Conservation (phyloP, 2,329 filamentous ascomycete species). For the Xylaria polymorpha region DNA sequence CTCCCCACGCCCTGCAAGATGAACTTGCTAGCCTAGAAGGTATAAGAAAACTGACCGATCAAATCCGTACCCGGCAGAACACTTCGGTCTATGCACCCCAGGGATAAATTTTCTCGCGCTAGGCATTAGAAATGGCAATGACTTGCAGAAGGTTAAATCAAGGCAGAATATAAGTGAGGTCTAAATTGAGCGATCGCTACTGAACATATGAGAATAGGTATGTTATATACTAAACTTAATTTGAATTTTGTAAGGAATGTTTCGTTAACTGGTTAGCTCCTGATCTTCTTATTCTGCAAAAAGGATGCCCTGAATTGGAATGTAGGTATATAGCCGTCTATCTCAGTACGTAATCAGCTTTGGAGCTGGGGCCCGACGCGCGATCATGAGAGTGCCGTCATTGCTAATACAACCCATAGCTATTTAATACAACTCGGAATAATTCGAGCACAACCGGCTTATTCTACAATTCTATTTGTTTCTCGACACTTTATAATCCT, state of each 20-base stretch:
- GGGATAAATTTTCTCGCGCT: not conserved
- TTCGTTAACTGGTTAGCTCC: not conserved
- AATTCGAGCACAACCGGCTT: not conserved
- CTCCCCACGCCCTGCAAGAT: no score
- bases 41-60: not conserved
- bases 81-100: not conserved
- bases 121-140: not conserved
- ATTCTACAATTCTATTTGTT: not conserved
- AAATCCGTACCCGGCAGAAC: not conserved
- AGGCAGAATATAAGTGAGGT: not conserved
- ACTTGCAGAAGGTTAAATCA: not conserved
- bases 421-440: not conserved
- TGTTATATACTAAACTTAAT: not conserved
- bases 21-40: no score
- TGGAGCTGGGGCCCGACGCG: not conserved
- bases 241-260: not conserved
- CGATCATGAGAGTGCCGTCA: not conserved
- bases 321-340: not conserved
- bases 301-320: not conserved
- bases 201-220: not conserved
- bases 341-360: not conserved
- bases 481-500: not conserved
- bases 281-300: not conserved
- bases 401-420: not conserved
- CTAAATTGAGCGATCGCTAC: not conserved